These are phyloP conservation scores for Chloranthus sessilifolius DNA, from an alignment of 164 flowering plant species.

Conservation along the genomic window DNA sequence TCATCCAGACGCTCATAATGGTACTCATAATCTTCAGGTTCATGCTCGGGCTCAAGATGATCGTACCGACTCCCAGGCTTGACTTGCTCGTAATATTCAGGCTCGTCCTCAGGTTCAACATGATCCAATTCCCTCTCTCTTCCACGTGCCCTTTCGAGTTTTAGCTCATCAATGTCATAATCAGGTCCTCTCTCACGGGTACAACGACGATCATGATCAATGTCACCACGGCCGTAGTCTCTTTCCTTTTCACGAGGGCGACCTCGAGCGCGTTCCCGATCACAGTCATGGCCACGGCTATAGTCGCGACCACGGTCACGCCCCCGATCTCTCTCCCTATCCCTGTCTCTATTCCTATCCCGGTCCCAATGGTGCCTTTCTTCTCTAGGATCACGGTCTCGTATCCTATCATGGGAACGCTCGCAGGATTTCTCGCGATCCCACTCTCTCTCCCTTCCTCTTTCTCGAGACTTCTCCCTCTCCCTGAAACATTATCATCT, in stretches of 20 bases:
- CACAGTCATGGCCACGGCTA: slow-evolving; percentile 49
- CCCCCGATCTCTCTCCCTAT: slow-evolving; percentile 55
- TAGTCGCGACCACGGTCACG: slow-evolving; percentile 42
- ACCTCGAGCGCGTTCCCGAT: too few relatives aligned
- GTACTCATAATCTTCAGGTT: slow-evolving; percentile 31
- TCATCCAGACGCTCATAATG: slow-evolving; percentile 41
- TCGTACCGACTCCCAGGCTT: slow-evolving; percentile 20
- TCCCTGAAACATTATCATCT: slow-evolving; percentile 41
- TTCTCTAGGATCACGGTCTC: slow-evolving; percentile 73
- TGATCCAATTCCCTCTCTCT: slow-evolving; percentile 43
- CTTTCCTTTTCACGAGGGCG: slow-evolving; percentile 25
- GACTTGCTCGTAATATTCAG: too few relatives aligned
- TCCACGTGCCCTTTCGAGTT: slow-evolving; percentile 50
- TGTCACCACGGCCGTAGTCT: slow-evolving; percentile 20
- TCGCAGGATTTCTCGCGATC: slow-evolving; percentile 75
- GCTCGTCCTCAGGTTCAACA: slow-evolving; percentile 41
- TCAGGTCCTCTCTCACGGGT: slow-evolving; percentile 32
- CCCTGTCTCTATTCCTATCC: slow-evolving; percentile 60
- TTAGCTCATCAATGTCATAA: slow-evolving; percentile 30
- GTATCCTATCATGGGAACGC: slow-evolving; percentile 57
- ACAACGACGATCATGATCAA: slow-evolving; percentile 26
- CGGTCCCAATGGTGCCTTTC: slow-evolving; percentile 86
- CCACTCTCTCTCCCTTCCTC: slow-evolving; percentile 68
- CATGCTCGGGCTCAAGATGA: slow-evolving; percentile 17
- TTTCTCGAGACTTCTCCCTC: slow-evolving; percentile 86